Conservation (phyloP, 495 filamentous ascomycete genomes). For the Penicillium robsamsonii region DNA sequence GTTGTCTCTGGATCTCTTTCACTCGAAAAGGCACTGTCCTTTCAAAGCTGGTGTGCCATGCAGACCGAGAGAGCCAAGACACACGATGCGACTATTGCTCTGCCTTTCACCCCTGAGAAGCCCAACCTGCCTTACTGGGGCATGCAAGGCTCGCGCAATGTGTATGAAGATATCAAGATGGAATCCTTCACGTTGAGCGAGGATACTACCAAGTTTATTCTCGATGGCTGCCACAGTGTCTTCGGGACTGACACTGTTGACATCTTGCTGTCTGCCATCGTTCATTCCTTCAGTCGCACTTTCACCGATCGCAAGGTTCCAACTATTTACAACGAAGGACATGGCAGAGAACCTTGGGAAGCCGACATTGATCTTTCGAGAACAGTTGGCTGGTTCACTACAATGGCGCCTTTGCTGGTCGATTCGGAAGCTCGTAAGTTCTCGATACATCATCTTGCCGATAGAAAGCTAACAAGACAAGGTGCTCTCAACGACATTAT, state of each 20-base stretch:
- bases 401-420: constrained; percentile 48
- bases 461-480: constrained; percentile 4
- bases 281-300: constrained; percentile 47
- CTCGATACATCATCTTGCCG: neutral
- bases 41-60: constrained; percentile 60
- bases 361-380: constrained; percentile 49
- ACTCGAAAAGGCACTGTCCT: constrained; percentile 52
- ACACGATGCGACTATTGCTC: constrained; percentile 15
- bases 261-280: constrained; percentile 49
- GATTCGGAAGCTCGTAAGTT: constrained; percentile 33
- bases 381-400: constrained; percentile 64
- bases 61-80: constrained; percentile 41
- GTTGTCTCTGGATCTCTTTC: constrained; percentile 43
- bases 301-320: constrained; percentile 56
- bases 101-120: constrained; percentile 38
- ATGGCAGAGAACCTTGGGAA: constrained; percentile 56
- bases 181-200: constrained; percentile 45
- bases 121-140: constrained; percentile 52
- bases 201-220: constrained; percentile 43
- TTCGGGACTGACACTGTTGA: constrained; percentile 55
- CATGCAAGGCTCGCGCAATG: constrained; percentile 45
- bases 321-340: constrained; percentile 55
- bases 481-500: constrained; percentile 35
- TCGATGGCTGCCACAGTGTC: constrained; percentile 41
- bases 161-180: constrained; percentile 48